Base-by-base conservation (phyloP, 345 rosid species). In the Luvunga scandens region DNA sequence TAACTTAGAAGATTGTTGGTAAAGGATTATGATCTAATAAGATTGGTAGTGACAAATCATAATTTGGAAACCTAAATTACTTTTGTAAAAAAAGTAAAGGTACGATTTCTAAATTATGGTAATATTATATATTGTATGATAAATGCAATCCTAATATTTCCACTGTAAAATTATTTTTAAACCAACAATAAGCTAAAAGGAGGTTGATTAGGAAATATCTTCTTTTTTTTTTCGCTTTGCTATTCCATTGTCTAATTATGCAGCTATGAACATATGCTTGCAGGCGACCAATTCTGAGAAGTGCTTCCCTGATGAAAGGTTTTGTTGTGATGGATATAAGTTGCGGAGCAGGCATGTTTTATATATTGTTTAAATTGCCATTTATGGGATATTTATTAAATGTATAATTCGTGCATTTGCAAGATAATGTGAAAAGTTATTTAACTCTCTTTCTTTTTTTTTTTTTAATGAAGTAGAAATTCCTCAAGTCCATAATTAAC, bases 251-350 rank as follows among this genome's bases (percentile, higher is more conserved):
- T 77, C 57, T 76, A 63, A 39, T 78, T 68, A 25, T 72, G 82
- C 84, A 92, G 99, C 89, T 89, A 39, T 87, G 99, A 81, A 95
- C 91, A 65, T 95, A 92, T 36, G 91, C 97, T 19, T 95, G 93
- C 75, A 67, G 91, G 72, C 90, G 89, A 84, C 95, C 99, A 75
- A 73, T 96, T 80, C 75, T 94, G 88, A 82, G 88, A 83, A 94
- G 94, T 84, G 91, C 95, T 67, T 87, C 93, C 67, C 93, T 92
- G 77, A 75, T 94, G 70, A 81, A 55, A 50, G 92, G 85, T 81
- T 88, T 93, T 42, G 90, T 90, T 82, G 98, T 94, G 25, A 96
- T 96, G 97, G 99, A 94, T 88, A 94, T 94, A 72, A 98, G 98
- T 72, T 94, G 97, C 84, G 99, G 34, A 66, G 93, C 98, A 69